phyloP scores from a whole-genome alignment of 768 basidiomycete species.

The Tulasnella sp. region DNA sequence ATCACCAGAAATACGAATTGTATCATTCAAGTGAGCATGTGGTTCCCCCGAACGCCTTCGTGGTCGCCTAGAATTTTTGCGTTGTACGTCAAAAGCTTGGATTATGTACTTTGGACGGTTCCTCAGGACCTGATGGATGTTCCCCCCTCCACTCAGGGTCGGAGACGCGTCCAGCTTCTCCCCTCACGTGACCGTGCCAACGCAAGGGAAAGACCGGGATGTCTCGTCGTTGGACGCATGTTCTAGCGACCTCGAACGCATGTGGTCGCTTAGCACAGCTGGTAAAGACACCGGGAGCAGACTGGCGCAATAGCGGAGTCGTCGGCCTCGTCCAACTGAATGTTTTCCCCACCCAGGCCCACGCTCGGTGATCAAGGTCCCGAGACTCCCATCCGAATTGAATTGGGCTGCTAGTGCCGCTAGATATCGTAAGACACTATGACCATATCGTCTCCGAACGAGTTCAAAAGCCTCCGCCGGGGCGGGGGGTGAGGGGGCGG shows the following conservation, averaged over 20 bases:
- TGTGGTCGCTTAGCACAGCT: neutral
- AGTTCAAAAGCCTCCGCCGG: neutral
- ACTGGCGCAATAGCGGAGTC: neutral
- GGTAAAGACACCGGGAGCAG: neutral
- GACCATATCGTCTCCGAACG: neutral
- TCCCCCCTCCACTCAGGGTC: neutral
- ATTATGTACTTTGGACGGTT: neutral
- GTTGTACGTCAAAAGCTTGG: neutral
- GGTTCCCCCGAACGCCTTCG: neutral
- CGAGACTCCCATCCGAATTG: neutral
- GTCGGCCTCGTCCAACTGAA: neutral
- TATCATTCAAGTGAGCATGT: neutral
- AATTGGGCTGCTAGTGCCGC: neutral
- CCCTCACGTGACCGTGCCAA: slow-evolving; percentile 4
- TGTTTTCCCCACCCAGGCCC: neutral
- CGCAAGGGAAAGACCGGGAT: neutral
- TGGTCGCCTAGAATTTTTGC: neutral
- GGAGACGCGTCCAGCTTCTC: neutral
- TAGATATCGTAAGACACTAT: neutral
- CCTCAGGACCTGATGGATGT: neutral
- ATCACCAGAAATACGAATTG: neutral
- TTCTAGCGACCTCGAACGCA: neutral
- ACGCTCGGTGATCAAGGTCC: neutral
- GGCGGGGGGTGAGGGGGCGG: too few relatives aligned
- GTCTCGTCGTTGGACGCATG: neutral